Evolutionary conservation across 768 basidiomycete genomes (phyloP).

Genomic region (Auricularia cornea): DNA sequence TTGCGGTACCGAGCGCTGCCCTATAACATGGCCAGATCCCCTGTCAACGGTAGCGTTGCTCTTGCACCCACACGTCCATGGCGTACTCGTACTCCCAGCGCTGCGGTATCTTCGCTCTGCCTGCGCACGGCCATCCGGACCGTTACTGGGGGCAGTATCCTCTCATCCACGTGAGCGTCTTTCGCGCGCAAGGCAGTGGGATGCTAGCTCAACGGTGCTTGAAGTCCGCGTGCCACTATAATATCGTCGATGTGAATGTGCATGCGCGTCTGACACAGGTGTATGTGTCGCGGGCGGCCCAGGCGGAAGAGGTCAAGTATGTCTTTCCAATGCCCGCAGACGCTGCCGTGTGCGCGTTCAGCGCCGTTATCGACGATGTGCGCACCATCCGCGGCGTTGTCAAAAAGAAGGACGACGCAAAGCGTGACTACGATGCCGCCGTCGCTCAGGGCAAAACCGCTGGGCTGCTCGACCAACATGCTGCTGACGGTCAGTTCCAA

Average conservation of each 20-base stretch:
- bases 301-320: conserved; percentile 28
- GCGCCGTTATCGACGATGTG: conserved; percentile 38
- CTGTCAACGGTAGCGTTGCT: too few relatives aligned
- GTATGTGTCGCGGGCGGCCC: conserved; percentile 5
- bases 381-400: conserved; percentile 35
- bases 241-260: background rate
- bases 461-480: conserved; percentile 35
- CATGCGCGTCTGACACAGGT: conserved; percentile 5
- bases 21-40: too few relatives aligned
- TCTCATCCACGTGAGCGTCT: background rate
- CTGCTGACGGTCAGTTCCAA: background rate
- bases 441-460: conserved; percentile 31
- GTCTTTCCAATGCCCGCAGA: conserved; percentile 50
- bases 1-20: too few relatives aligned
- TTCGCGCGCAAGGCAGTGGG: background rate
- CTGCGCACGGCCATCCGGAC: too few relatives aligned
- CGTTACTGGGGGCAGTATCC: background rate
- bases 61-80: too few relatives aligned
- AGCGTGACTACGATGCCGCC: conserved; percentile 33
- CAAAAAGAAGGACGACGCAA: conserved; percentile 41
- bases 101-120: too few relatives aligned
- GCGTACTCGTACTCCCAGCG: too few relatives aligned
- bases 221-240: background rate
- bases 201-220: background rate
- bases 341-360: conserved; percentile 48